These are phyloP conservation scores for Royoungia palumana DNA, from an alignment of 768 basidiomycete genomes.

Conservation along the genomic window DNA sequence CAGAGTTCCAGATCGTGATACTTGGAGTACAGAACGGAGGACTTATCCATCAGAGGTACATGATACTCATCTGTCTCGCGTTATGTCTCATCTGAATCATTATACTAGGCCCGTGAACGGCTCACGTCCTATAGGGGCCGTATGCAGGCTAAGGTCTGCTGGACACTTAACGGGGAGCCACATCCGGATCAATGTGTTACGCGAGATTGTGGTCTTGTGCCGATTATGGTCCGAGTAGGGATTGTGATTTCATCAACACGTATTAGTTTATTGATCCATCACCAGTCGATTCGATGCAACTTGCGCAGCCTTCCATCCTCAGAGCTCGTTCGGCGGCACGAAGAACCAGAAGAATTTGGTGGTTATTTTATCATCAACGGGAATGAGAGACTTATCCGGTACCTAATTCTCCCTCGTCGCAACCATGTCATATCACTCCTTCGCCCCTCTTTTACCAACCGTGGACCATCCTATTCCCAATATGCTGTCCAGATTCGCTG, in stretches of 20 bases:
- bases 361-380: conserved; percentile 99
- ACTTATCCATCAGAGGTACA: conserved; percentile 87
- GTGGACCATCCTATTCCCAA: conserved; percentile 92
- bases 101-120: conserved; percentile 80
- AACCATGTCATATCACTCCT: conserved; percentile 93
- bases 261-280: background rate
- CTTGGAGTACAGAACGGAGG: conserved; percentile 65
- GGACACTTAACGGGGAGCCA: conserved; percentile 68
- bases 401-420: conserved; percentile 91
- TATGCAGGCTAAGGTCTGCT: conserved; percentile 83
- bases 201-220: conserved; percentile 87
- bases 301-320: conserved; percentile 80
- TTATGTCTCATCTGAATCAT: conserved; percentile 7
- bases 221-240: conserved; percentile 95
- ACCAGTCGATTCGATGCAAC: conserved; percentile 90
- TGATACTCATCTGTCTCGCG: background rate
- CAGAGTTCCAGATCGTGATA: conserved; percentile 82
- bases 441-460: conserved; percentile 86
- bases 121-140: conserved; percentile 88
- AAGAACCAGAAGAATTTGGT: conserved; percentile 98
- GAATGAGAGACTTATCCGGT: conserved; percentile 97
- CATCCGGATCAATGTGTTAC: conserved; percentile 63
- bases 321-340: conserved; percentile 83
- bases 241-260: background rate
- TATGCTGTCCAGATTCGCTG: conserved; percentile 96